A percentile compares a stretch with the other conserved stretches of the same genome.
Evolutionary conservation across 306 rosid genomes (phyloP).

Genomic region (Trichosanthes truncata): DNA sequence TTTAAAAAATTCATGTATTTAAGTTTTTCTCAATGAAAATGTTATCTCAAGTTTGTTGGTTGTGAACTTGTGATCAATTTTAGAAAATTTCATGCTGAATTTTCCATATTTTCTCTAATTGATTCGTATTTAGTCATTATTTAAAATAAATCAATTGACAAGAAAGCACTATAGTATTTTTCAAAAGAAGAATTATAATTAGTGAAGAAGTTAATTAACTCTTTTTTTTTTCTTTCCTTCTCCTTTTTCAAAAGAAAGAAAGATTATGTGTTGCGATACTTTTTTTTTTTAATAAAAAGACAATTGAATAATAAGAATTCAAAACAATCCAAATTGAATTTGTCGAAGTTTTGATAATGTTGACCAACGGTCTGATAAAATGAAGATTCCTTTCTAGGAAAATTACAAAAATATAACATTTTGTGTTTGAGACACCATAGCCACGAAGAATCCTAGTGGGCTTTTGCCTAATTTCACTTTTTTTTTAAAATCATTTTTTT

Average conservation of each 20-base stretch:
- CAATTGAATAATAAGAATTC: not conserved
- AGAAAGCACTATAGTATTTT: not conserved
- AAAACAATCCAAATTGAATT: not conserved
- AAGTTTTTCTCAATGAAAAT: too few species aligned
- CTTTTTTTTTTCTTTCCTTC: not conserved
- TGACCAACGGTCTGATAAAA: not conserved
- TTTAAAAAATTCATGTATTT: too few species aligned
- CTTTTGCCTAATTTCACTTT: not conserved
- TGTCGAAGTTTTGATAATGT: not conserved
- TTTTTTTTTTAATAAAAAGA: not conserved
- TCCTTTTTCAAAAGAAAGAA: not conserved
- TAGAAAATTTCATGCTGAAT: not conserved
- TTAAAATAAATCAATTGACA: not conserved
- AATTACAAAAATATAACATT: not conserved
- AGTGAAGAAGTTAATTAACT: not conserved
- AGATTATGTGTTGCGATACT: not conserved
- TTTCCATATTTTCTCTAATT: not conserved
- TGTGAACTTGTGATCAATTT: too few species aligned
- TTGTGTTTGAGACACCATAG: not conserved
- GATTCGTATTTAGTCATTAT: not conserved
- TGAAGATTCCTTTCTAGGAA: not conserved
- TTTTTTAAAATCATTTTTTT: not conserved
- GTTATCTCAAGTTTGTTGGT: too few species aligned
- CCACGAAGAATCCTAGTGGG: not conserved
- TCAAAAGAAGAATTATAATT: not conserved